Evolutionary conservation across 2,329 filamentous ascomycete species (phyloP).

Genomic region (Sclerotinia sclerotiorum): DNA sequence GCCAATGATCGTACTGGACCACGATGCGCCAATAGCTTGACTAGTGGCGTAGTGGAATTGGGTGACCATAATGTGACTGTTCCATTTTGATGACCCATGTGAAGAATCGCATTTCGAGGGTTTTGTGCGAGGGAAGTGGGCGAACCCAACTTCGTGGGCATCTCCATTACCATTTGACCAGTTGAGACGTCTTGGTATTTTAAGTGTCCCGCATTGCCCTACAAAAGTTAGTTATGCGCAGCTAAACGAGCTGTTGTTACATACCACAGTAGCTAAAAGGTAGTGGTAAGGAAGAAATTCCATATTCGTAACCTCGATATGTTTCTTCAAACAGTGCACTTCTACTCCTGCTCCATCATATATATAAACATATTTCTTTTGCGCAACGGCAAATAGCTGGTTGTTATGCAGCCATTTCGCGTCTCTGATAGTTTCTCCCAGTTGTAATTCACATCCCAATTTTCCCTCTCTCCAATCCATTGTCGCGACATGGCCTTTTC

Average conservation of each 20-base stretch:
- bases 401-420: conserved; percentile 93
- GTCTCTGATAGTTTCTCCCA: conserved; percentile 87
- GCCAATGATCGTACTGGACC: conserved; percentile 85
- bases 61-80: conserved; percentile 95
- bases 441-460: conserved; percentile 84
- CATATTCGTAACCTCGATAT: conserved; percentile 88
- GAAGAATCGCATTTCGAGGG: conserved; percentile 85
- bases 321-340: conserved; percentile 85
- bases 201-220: conserved; percentile 78
- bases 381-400: conserved; percentile 89
- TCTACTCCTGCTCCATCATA: conserved; percentile 92
- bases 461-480: conserved; percentile 97
- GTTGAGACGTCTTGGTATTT: conserved; percentile 97
- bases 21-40: conserved; percentile 86
- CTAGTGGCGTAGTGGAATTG: conserved; percentile 79
- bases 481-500: conserved; percentile 91
- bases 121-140: conserved; percentile 86
- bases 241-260: conserved; percentile 39
- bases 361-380: conserved; percentile 96
- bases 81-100: conserved; percentile 93
- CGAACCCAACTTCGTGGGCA: conserved; percentile 79
- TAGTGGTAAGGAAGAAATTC: conserved; percentile 97
- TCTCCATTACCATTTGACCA: conserved; percentile 81
- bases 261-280: conserved; percentile 78
- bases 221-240: conserved; percentile 26